Conservation (phyloP, 192 early-diverging fungal genomes). For the Backusella morwellensis region DNA sequence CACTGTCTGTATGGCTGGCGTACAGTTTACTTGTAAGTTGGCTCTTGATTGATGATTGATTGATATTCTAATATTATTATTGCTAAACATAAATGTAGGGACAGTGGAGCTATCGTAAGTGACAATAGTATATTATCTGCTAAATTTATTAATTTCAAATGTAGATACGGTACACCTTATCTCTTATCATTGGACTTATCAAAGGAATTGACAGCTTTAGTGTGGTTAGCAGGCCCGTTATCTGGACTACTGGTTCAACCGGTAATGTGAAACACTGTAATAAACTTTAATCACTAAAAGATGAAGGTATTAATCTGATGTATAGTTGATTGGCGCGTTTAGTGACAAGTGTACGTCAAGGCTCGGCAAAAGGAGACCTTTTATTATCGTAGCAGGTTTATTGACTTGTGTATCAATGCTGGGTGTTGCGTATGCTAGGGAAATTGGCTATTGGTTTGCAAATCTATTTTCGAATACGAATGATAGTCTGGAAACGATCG, state of each 20-base stretch:
- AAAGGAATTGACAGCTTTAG: conserved; percentile 61
- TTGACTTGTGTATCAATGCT: conserved; percentile 65
- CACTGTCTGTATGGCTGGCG: conserved; percentile 60
- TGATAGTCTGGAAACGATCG: background rate
- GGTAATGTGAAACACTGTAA: conserved; percentile 5
- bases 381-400: conserved; percentile 68
- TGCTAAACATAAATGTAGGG: conserved; percentile 46
- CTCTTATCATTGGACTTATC: conserved; percentile 62
- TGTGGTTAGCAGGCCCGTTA: conserved; percentile 82
- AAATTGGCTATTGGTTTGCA: conserved; percentile 41
- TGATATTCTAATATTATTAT: background rate
- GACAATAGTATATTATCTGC: background rate
- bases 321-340: conserved; percentile 71
- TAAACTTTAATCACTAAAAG: background rate
- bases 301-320: background rate
- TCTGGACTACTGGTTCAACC: conserved; percentile 36
- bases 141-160: background rate
- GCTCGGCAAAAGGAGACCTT: conserved; percentile 83
- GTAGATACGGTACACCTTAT: conserved; percentile 76
- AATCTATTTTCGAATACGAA: conserved; percentile 8
- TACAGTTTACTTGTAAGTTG: conserved; percentile 70
- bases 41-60: background rate
- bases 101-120: conserved; percentile 63
- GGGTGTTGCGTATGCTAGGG: conserved; percentile 73
- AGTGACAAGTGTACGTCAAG: conserved; percentile 72